A percentile compares a stretch with the other conserved stretches of the same genome.
Evolutionary conservation across 257 asterid genomes (phyloP).

Genomic region (Fraxinus anomala): DNA sequence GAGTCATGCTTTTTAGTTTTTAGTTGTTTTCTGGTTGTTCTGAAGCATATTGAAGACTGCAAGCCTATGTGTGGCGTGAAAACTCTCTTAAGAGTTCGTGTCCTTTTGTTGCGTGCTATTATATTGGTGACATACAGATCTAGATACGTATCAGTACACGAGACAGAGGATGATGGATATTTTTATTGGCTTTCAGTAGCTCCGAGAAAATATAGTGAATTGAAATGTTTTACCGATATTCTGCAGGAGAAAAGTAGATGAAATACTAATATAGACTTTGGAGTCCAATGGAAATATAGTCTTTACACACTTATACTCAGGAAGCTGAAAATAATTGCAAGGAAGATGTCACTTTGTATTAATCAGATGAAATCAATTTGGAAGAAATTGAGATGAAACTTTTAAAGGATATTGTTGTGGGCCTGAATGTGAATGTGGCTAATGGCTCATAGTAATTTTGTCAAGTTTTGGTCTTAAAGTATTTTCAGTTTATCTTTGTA

Average conservation of each 20-base stretch:
- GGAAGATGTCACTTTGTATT: background rate
- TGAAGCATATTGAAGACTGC: slow-evolving; percentile 5
- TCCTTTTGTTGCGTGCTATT: background rate
- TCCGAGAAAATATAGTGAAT: background rate
- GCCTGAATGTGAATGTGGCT: background rate
- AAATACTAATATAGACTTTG: slow-evolving; percentile 3
- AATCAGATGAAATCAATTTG: background rate
- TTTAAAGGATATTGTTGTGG: background rate
- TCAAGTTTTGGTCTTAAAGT: background rate
- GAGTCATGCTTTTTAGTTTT: slow-evolving; percentile 9
- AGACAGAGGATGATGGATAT: background rate
- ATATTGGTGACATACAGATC: slow-evolving; percentile 9
- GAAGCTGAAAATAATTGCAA: background rate
- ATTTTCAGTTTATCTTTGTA: slow-evolving; percentile 11
- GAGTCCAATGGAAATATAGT: background rate
- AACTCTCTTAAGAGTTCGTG: slow-evolving; percentile 13
- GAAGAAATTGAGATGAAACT: background rate
- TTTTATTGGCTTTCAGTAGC: slow-evolving; percentile 17
- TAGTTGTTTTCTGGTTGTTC: slow-evolving; percentile 3
- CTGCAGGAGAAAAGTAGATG: slow-evolving; percentile 1
- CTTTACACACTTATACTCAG: background rate
- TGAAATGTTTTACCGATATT: background rate
- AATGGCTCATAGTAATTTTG: slow-evolving; percentile 9
- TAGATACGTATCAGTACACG: background rate
- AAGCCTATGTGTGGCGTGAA: slow-evolving; percentile 10